Base-by-base conservation (phyloP, 768 basidiomycete species). In the Lactarius vividus region DNA sequence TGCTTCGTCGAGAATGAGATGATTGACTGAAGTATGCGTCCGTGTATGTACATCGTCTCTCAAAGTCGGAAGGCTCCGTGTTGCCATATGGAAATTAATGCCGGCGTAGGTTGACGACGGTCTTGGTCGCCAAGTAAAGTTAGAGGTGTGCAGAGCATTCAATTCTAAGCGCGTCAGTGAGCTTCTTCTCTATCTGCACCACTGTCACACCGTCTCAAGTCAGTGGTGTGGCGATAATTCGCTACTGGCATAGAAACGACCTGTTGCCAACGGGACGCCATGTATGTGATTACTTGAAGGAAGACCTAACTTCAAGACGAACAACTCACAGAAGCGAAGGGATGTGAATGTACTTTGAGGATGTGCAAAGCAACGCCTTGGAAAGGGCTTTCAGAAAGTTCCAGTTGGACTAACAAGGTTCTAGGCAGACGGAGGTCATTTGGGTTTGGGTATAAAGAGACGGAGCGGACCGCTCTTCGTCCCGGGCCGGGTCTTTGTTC, bases 1-100 rank as follows among this genome's bases (percentile, higher is more conserved):
- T 57, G 39, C 33, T 49, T 57, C n/a, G n/a, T n/a, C 18, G 65
- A 33, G 57, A 57, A 37, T n/a, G 26, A 58, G 44, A 52, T 23
- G 53, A 65, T n/a, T 16, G 5, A 42, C 9, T 37, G 55, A 31
- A 59, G n/a, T 49, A 60, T 39, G 18, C 18, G 42, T 29, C 16
- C 31, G n/a, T n/a, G n/a, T n/a, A n/a, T n/a, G n/a, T n/a, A n/a
- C n/a, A n/a, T n/a, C n/a, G 31, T 55, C 23, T 9, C 46, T 6
- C 3, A 8, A 29, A 11, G 7, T 8, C 44, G 7, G 20, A n/a
- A n/a, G 13, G 29, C n/a, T 8, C 37, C 39, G 31, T 31, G n/a
- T 56, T 39, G 1, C 23, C 5, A 13, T 23, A 28, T 10, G 23
- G 23, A 52, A 23, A 52, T 26, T 26, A 26, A 52, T 26, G 49